These are phyloP conservation scores for Polymyxa betae DNA, from an alignment of 208 protist genomes.

Conservation along the genomic window DNA sequence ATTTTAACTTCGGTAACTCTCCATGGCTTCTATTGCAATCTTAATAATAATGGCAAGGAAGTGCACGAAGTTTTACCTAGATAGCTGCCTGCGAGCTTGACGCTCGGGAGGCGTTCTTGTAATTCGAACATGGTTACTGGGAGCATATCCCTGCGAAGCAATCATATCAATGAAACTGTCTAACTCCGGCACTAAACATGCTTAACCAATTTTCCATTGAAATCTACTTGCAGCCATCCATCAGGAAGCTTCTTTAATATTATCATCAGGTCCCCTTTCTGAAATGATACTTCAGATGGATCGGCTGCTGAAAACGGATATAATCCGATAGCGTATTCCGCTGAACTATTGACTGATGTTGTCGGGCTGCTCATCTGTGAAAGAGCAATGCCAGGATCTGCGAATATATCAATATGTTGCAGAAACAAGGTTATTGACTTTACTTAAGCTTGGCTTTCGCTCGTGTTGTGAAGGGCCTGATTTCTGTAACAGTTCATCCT, in stretches of 20 bases:
- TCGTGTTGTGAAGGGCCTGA: background rate
- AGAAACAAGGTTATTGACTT: background rate
- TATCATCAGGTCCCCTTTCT: background rate
- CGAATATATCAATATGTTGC: background rate
- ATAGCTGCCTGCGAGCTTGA: too few species aligned
- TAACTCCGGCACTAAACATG: too few species aligned
- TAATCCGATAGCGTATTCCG: background rate
- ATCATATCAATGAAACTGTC: too few species aligned
- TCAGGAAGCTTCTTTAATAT: background rate
- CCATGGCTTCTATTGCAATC: too few species aligned
- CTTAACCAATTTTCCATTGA: background rate
- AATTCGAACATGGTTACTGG: too few species aligned
- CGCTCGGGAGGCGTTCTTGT: too few species aligned
- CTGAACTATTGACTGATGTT: too few species aligned
- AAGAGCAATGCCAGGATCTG: background rate
- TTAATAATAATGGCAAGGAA: too few species aligned
- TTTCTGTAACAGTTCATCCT: background rate
- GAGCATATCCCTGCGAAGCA: too few species aligned
- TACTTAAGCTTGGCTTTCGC: background rate
- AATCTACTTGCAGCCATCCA: background rate
- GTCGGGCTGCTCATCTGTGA: too few species aligned
- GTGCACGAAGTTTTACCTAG: too few species aligned
- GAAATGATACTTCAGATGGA: background rate
- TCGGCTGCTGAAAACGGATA: background rate
- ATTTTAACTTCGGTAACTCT: too few species aligned